These are phyloP conservation scores for Aspergillus baeticus DNA, from an alignment of 495 filamentous ascomycete species.

Conservation along the genomic window DNA sequence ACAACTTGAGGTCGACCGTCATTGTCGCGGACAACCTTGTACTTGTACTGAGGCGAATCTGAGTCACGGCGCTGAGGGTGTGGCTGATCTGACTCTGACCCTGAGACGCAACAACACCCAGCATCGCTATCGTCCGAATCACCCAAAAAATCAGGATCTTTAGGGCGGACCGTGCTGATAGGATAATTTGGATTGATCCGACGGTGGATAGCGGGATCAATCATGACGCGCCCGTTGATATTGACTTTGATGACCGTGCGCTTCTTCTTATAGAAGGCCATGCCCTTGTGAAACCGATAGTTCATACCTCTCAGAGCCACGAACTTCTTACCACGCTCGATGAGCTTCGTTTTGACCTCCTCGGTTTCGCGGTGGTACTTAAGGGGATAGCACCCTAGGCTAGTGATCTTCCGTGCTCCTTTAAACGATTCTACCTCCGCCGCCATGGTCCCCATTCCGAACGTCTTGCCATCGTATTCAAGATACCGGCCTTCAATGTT, in stretches of 20 bases:
- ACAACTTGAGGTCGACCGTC: slow-evolving; percentile 59
- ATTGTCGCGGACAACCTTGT: slow-evolving; percentile 65
- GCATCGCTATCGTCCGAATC: slow-evolving; percentile 46
- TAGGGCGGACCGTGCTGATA: slow-evolving; percentile 74
- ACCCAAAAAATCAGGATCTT: slow-evolving; percentile 68
- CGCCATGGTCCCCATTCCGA: slow-evolving; percentile 68
- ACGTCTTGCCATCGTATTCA: slow-evolving; percentile 80
- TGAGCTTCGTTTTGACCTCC: slow-evolving; percentile 61
- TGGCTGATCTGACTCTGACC: slow-evolving; percentile 44
- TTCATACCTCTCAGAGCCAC: slow-evolving; percentile 77
- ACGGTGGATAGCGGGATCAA: slow-evolving; percentile 83
- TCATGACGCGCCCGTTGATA: slow-evolving; percentile 88
- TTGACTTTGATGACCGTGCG: slow-evolving; percentile 77
- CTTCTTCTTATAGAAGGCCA: slow-evolving; percentile 84
- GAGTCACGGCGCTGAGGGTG: slow-evolving; percentile 41
- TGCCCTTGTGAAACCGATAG: slow-evolving; percentile 78
- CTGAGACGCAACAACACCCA: slow-evolving; percentile 47
- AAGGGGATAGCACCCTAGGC: slow-evolving; percentile 74
- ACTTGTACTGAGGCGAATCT: slow-evolving; percentile 56
- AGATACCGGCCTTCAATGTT: slow-evolving; percentile 78
- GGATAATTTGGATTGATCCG: slow-evolving; percentile 88
- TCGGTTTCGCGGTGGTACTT: slow-evolving; percentile 77
- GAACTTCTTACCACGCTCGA: slow-evolving; percentile 87
- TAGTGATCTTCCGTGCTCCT: slow-evolving; percentile 79
- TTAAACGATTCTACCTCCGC: slow-evolving; percentile 77